Base-by-base conservation (phyloP, 768 basidiomycete genomes). In the Chiua virens region DNA sequence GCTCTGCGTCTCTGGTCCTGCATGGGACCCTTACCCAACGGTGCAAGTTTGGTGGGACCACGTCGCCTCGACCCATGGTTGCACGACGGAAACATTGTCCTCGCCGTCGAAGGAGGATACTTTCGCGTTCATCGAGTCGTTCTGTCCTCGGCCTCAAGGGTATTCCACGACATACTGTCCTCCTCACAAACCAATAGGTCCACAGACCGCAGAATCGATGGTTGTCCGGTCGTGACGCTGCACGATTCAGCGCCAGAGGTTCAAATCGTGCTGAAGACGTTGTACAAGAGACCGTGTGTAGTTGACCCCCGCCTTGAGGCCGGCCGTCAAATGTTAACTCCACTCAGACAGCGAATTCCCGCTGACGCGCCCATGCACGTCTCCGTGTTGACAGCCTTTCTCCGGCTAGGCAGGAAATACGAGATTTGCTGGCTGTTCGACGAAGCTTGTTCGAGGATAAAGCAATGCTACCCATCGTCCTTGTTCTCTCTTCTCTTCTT, bases 31-130 rank as follows among this genome's bases (percentile, higher is more conserved):
- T 41, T 53, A n/a, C 17, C 55, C 32, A 64, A 28, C 42, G 30
- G 49, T 42, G 14, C 57, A 36, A 50, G 41, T 32, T 15, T 42
- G 39, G 49, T 55, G 44, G 53, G 61, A 36, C 53, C 39, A 8
- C 49, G 57, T 32, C 61, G 55, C 45, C 55, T 63, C 36, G 61
- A 63, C 39, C 61, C 61, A 8, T 63, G 61, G 61, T 45, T 64
- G 38, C 37, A 40, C 28, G 61, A 63, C 47, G 61, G 61, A 38
- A 63, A 63, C 49, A 35, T 63, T 50, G 45, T 63, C 47, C 61
- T 63, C 27, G 53, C 55, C 36, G 62, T 53, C 3, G 55, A 64
- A 47, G 62, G 49, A 43, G 53, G 47, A 11, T 55, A 13, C 55
- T 63, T 63, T 23, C 61, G 61, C 3, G 58, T 63, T 6, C 61